Conservation (phyloP, 2,329 filamentous ascomycete species). For the Calonectria pteridis region DNA sequence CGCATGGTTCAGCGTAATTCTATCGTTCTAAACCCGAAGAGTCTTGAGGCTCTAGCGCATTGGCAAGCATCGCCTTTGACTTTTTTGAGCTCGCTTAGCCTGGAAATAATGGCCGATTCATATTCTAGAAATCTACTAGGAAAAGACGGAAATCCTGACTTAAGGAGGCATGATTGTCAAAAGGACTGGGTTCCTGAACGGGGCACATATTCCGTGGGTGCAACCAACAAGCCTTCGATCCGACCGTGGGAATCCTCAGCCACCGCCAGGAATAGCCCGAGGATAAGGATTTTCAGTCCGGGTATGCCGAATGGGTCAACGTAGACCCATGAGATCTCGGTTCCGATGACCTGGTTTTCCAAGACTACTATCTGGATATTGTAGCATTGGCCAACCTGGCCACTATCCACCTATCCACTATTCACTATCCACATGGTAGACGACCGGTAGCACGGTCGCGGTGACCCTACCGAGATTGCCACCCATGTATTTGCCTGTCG, state of each 20-base stretch:
- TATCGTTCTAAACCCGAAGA: conserved; percentile 64
- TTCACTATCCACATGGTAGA: conserved; percentile 66
- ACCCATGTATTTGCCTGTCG: conserved; percentile 80
- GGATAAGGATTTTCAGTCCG: conserved; percentile 47
- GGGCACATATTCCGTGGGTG: conserved; percentile 60
- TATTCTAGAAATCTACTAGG: conserved; percentile 63
- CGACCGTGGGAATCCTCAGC: conserved; percentile 61
- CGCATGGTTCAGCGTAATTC: conserved; percentile 66
- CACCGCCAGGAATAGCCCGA: conserved; percentile 53
- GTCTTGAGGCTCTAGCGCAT: conserved; percentile 68
- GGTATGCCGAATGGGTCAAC: conserved; percentile 43
- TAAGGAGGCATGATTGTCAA: conserved; percentile 67
- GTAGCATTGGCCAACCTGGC: conserved; percentile 76
- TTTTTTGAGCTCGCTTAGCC: conserved; percentile 21
- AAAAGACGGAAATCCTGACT: conserved; percentile 69
- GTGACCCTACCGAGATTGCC: conserved; percentile 76
- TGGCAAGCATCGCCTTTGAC: conserved; percentile 55
- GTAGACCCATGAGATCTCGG: conserved; percentile 49
- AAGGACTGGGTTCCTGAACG: conserved; percentile 65
- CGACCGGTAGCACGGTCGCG: conserved; percentile 71
- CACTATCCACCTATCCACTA: not conserved
- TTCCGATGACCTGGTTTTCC: conserved; percentile 60
- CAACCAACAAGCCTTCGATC: conserved; percentile 70
- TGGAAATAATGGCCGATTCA: conserved; percentile 24
- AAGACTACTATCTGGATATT: conserved; percentile 72